Evolutionary conservation across 768 basidiomycete genomes (phyloP).

Genomic region (Calocera viscosa): DNA sequence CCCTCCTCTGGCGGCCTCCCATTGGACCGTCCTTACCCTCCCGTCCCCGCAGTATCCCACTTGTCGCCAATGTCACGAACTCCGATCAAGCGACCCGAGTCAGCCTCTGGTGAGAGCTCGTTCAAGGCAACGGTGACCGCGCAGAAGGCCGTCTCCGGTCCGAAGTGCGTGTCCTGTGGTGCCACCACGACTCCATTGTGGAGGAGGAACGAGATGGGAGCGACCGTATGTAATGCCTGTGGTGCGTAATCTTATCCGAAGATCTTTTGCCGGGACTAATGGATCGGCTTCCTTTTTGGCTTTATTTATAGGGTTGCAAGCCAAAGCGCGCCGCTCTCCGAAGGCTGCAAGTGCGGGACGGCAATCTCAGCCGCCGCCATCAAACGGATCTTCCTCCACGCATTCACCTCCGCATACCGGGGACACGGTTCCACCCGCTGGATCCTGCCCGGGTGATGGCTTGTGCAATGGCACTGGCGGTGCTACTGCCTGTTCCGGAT

Average conservation of each 20-base stretch:
- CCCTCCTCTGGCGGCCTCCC: not conserved
- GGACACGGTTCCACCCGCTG: constrained; percentile 21
- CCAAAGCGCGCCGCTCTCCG: constrained; percentile 6
- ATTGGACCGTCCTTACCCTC: constrained; percentile 4
- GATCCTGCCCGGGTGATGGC: constrained; percentile 96
- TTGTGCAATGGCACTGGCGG: constrained; percentile 97
- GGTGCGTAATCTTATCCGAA: constrained; percentile 41
- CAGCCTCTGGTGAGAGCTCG: not conserved
- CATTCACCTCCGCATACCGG: not conserved
- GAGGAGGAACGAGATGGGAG: constrained; percentile 70
- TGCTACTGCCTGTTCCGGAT: constrained; percentile 81
- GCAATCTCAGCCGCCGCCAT: not conserved
- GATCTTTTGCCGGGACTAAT: constrained; percentile 18
- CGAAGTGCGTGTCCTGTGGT: constrained; percentile 63
- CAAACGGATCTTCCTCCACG: not conserved
- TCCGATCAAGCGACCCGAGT: not conserved
- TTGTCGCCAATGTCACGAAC: not conserved
- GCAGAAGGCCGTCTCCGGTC: not conserved
- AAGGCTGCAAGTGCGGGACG: not conserved
- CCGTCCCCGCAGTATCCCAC: constrained; percentile 2
- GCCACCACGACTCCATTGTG: constrained; percentile 68
- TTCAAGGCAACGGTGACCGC: not conserved
- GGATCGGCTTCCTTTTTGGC: not conserved
- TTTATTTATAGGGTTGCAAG: not conserved
- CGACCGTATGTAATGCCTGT: constrained; percentile 79